A percentile compares a stretch with the other conserved stretches of the same genome.
Evolutionary conservation across 495 filamentous ascomycete genomes (phyloP).

Genomic region (Astrocystis sublimbata): DNA sequence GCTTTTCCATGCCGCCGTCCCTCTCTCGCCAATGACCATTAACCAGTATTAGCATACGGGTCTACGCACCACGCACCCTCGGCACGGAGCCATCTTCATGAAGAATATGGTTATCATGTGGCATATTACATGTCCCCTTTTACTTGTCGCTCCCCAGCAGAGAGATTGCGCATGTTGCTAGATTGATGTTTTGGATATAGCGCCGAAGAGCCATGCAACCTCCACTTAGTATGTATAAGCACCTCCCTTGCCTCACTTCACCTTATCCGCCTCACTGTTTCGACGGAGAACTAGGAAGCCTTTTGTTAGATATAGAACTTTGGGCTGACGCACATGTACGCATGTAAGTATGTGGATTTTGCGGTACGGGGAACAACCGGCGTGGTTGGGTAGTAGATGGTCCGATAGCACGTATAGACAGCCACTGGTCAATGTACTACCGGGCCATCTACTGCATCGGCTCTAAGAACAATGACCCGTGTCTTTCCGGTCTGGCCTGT

Average conservation of each 20-base stretch:
- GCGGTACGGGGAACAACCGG: background rate
- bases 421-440: constrained; percentile 10
- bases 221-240: too few species aligned
- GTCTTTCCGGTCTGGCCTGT: constrained; percentile 9
- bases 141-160: too few species aligned
- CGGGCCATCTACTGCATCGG: constrained; percentile 17
- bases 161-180: too few species aligned
- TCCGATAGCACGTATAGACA: too few species aligned
- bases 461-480: background rate
- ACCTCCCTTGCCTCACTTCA: too few species aligned
- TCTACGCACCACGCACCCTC: too few species aligned
- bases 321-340: background rate
- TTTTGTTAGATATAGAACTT: background rate
- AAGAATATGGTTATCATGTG: too few species aligned
- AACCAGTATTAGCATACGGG: too few species aligned
- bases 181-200: background rate
- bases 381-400: background rate
- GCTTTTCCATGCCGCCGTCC: background rate
- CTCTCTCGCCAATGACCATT: background rate
- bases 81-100: too few species aligned
- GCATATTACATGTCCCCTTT: too few species aligned
- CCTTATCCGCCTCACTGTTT: too few species aligned
- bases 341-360: constrained; percentile 8
- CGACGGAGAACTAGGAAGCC: too few species aligned
- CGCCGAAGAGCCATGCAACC: background rate